These are phyloP conservation scores for Sanghuangporus weigelae DNA, from an alignment of 1,284 basidiomycete genomes.

Conservation along the genomic window DNA sequence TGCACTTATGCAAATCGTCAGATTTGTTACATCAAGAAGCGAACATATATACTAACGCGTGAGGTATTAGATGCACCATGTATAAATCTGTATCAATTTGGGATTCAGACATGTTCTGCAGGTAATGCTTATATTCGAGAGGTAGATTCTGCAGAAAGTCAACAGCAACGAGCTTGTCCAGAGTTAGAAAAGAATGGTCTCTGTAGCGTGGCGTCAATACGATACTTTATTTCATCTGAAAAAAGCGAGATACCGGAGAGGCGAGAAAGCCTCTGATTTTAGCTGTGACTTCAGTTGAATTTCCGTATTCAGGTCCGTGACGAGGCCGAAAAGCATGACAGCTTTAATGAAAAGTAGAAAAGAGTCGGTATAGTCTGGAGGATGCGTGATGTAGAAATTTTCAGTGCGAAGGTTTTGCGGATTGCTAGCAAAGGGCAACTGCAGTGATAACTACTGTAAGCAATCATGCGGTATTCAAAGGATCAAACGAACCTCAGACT, in stretches of 20 bases:
- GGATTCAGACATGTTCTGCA: constrained; percentile 47
- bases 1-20: constrained; percentile 43
- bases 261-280: constrained; percentile 27
- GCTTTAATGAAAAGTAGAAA: constrained; percentile 74
- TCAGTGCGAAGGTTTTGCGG: constrained; percentile 61
- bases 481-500: constrained; percentile 48
- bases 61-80: constrained; percentile 76
- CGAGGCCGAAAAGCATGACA: constrained; percentile 74
- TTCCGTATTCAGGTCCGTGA: constrained; percentile 77
- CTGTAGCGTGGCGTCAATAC: background rate
- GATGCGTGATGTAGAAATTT: constrained; percentile 63
- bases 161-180: constrained; percentile 59
- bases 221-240: constrained; percentile 34
- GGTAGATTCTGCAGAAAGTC: constrained; percentile 70
- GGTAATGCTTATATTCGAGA: constrained; percentile 53
- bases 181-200: constrained; percentile 54
- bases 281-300: constrained; percentile 50
- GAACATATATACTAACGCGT: constrained; percentile 54
- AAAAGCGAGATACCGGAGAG: background rate
- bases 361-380: constrained; percentile 70
- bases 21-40: constrained; percentile 1
- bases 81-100: constrained; percentile 74
- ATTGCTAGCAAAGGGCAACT: constrained; percentile 47
- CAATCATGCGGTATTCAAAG: background rate
- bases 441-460: background rate